Conservation (phyloP, 2,329 filamentous ascomycete genomes). For the Anthostomella pinea region DNA sequence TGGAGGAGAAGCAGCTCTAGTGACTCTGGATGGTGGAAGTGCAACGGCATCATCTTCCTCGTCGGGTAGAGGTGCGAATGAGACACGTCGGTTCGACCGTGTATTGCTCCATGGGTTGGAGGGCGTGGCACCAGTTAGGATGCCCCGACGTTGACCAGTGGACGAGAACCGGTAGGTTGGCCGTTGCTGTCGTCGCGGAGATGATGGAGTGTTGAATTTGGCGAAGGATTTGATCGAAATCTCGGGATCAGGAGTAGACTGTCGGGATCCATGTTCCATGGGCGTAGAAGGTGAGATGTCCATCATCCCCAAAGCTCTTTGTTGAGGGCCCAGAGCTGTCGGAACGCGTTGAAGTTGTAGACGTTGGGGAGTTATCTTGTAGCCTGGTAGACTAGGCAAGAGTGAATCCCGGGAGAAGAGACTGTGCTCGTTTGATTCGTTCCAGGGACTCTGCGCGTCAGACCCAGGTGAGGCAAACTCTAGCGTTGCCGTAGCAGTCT, state of each 20-base stretch:
- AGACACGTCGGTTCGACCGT: conserved; percentile 30
- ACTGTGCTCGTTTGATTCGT: too few species aligned
- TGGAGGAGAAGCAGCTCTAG: conserved; percentile 41
- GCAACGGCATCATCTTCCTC: conserved; percentile 25
- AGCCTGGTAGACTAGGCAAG: neutral
- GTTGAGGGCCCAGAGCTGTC: neutral
- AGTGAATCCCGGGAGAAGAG: too few species aligned
- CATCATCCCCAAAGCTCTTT: neutral
- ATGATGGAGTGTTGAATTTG: conserved; percentile 50
- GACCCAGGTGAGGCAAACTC: neutral
- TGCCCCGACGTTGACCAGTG: conserved; percentile 16
- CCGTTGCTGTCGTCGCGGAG: conserved; percentile 32
- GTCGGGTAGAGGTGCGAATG: conserved; percentile 32
- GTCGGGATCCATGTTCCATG: conserved; percentile 28
- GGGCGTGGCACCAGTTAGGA: conserved; percentile 16
- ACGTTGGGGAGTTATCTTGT: neutral
- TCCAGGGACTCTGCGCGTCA: neutral
- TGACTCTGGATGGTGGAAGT: conserved; percentile 6
- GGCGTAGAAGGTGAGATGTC: conserved; percentile 16
- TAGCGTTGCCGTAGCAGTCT: neutral
- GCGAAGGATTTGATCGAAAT: conserved; percentile 51
- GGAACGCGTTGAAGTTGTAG: neutral
- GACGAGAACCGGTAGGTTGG: conserved; percentile 9
- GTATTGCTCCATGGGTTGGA: conserved; percentile 15
- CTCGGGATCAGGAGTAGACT: conserved; percentile 44